A percentile compares a stretch with the other conserved stretches of the same genome.
Conservation (phyloP, 345 rosid genomes). For the Aegle marmelos region DNA sequence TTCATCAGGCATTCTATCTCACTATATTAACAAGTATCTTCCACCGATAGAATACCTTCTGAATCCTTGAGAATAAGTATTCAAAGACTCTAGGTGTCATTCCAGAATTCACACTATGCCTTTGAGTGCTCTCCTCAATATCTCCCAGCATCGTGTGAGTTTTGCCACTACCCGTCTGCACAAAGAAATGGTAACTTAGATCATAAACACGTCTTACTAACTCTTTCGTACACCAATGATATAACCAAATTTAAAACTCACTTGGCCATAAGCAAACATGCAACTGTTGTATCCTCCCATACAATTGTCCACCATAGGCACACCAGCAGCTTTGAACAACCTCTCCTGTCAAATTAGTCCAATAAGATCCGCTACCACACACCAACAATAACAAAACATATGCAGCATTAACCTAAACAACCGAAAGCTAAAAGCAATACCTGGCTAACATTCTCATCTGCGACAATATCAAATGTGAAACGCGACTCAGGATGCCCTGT, state of each 20-base stretch:
- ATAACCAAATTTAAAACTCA: constrained; percentile 27
- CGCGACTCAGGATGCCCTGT: constrained; percentile 87
- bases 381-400: background rate
- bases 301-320: constrained; percentile 97
- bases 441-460: constrained; percentile 89
- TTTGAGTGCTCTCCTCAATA: constrained; percentile 89
- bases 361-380: constrained; percentile 5
- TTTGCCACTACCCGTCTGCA: constrained; percentile 98
- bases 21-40: background rate
- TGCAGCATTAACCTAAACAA: background rate
- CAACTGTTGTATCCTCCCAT: constrained; percentile 97
- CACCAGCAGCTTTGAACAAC: constrained; percentile 87
- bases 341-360: constrained; percentile 53
- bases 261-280: constrained; percentile 99
- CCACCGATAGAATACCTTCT: constrained; percentile 49
- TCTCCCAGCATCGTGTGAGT: constrained; percentile 99
- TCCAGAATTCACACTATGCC: constrained; percentile 93
- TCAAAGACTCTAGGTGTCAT: constrained; percentile 98
- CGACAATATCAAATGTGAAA: constrained; percentile 89
- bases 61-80: constrained; percentile 82
- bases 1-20: background rate
- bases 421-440: constrained; percentile 25
- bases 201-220: background rate
- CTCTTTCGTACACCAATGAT: background rate
- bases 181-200: background rate